Conservation (phyloP, 768 basidiomycete species). For the Termitomyces sp. region DNA sequence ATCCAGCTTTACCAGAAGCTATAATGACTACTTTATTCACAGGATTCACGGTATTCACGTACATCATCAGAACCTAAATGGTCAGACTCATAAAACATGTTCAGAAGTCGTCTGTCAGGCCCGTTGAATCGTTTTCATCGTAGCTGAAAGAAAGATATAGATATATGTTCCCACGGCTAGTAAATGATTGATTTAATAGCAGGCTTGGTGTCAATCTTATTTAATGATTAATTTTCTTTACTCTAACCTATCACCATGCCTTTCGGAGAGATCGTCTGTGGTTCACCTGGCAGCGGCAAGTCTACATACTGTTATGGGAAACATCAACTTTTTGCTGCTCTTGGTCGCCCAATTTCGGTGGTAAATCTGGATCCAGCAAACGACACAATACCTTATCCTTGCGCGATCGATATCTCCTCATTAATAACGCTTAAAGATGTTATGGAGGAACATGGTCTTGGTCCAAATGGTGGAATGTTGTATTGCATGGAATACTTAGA, state of each 20-base stretch:
- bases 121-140: neutral
- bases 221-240: too few species aligned
- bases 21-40: neutral
- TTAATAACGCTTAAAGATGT: conserved; percentile 86
- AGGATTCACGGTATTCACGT: conserved; percentile 5
- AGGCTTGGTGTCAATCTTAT: too few species aligned
- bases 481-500: conserved; percentile 98
- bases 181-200: neutral
- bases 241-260: conserved; percentile 49
- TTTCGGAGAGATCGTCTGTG: conserved; percentile 85
- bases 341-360: conserved; percentile 80
- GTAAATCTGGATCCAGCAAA: conserved; percentile 98
- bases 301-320: conserved; percentile 88
- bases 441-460: conserved; percentile 80
- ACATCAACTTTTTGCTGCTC: conserved; percentile 83
- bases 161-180: neutral
- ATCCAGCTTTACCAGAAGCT: conserved; percentile 15
- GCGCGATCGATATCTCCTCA: conserved; percentile 77
- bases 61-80: conserved; percentile 31
- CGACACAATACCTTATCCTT: conserved; percentile 86
- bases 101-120: neutral
- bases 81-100: conserved; percentile 15
- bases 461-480: conserved; percentile 94
- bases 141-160: neutral
- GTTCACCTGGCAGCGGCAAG: conserved; percentile 84